phyloP scores from a whole-genome alignment of 148 eudicot genomes.

The Rhododendron griersonianum region DNA sequence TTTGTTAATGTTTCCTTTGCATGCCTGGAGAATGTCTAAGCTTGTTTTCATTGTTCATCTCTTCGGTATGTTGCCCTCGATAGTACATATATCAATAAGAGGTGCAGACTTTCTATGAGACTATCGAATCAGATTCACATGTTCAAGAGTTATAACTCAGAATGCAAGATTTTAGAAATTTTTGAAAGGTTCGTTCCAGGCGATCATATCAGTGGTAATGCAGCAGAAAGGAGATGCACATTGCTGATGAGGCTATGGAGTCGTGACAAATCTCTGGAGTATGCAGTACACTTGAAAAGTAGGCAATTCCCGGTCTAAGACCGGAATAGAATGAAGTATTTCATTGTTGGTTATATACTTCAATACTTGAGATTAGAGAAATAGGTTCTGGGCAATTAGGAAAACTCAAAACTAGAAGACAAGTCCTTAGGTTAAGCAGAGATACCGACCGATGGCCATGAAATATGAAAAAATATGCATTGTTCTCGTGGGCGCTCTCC shows the following conservation, averaged over 20 bases:
- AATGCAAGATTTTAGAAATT: not conserved
- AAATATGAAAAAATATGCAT: too few relatives aligned
- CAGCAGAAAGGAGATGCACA: not conserved
- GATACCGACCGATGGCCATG: too few relatives aligned
- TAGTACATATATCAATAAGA: too few relatives aligned
- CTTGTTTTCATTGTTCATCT: not conserved
- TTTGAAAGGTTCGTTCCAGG: not conserved
- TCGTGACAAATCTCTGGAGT: too few relatives aligned
- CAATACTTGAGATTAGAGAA: too few relatives aligned
- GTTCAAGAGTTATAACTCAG: too few relatives aligned
- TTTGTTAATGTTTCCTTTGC: not conserved
- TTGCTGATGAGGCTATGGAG: too few relatives aligned
- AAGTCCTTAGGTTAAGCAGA: not conserved
- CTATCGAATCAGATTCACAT: too few relatives aligned
- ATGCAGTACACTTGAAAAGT: not conserved
- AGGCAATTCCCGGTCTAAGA: not conserved
- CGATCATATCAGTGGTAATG: not conserved
- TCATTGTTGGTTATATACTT: too few relatives aligned
- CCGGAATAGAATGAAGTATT: too few relatives aligned
- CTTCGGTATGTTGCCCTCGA: not conserved
- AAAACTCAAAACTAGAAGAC: not conserved
- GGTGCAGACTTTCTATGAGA: not conserved
- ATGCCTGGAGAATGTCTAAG: not conserved
- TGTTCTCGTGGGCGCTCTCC: too few relatives aligned
- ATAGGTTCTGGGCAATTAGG: not conserved